Evolutionary conservation across 768 basidiomycete species (phyloP).

Genomic region (Pleurotus ostreatus): DNA sequence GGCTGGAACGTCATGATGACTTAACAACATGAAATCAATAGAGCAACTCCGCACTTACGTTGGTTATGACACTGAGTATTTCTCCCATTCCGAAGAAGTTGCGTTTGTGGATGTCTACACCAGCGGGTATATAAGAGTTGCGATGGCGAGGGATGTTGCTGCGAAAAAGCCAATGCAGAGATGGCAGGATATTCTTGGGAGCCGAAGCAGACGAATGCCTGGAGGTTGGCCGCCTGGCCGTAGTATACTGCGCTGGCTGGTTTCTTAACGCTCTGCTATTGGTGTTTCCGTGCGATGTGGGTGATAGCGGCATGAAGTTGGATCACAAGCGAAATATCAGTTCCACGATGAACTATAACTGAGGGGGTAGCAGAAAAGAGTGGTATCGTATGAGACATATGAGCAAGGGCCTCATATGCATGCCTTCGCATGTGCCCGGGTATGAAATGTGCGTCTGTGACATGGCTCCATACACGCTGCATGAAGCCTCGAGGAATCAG

Average conservation of each 20-base stretch:
- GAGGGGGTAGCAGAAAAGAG: conserved; percentile 2
- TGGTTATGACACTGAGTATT: conserved; percentile 68
- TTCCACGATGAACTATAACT: background rate
- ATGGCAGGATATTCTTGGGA: conserved; percentile 12
- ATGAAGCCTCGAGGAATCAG: background rate
- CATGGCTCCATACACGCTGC: conserved; percentile 1
- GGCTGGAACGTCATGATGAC: conserved; percentile 42
- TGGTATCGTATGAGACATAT: background rate
- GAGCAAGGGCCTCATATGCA: conserved; percentile 4
- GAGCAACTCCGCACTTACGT: conserved; percentile 40
- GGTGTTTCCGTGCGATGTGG: conserved; percentile 1
- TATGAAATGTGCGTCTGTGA: conserved; percentile 1
- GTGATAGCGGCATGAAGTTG: conserved; percentile 3
- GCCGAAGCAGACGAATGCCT: conserved; percentile 1
- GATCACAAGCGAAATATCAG: conserved; percentile 7
- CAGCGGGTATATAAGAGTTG: conserved; percentile 50
- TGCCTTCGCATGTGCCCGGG: background rate
- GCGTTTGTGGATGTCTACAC: conserved; percentile 52
- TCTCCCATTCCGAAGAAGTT: conserved; percentile 81
- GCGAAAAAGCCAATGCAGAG: conserved; percentile 73
- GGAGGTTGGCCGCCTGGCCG: conserved; percentile 2
- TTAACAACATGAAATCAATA: background rate
- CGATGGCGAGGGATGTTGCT: conserved; percentile 68
- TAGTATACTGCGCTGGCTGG: background rate
- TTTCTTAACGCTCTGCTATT: conserved; percentile 1